phyloP scores from a whole-genome alignment of 1,139 yeast genomes.

The Groenewaldozyma auringiensis region DNA sequence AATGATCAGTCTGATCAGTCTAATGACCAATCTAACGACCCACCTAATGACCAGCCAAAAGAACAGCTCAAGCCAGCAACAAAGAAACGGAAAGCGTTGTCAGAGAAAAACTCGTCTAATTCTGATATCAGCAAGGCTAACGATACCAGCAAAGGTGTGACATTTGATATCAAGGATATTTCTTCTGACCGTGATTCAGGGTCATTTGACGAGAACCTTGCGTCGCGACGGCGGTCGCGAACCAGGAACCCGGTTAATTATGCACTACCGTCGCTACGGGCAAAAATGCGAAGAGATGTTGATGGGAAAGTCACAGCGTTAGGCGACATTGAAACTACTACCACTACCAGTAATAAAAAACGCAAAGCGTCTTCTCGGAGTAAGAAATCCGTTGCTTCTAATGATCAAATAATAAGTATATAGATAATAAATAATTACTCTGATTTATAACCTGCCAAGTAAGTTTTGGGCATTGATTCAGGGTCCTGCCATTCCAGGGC shows the following conservation, averaged over 20 bases:
- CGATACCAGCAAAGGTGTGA: conserved; percentile 1
- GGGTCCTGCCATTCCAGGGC: conserved; percentile 26
- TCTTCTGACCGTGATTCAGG: conserved; percentile 6
- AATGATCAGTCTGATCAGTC: background rate
- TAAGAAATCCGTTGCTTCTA: too few species aligned
- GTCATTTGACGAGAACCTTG: background rate
- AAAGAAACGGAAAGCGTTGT: background rate
- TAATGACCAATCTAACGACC: background rate
- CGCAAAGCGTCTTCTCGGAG: background rate
- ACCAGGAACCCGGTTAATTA: conserved; percentile 46
- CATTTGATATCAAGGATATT: background rate
- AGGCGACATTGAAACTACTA: background rate
- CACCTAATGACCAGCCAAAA: background rate
- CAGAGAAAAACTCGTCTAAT: conserved; percentile 5
- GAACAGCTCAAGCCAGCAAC: background rate
- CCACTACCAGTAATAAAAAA: background rate
- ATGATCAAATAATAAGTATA: background rate
- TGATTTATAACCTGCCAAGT: conserved; percentile 18
- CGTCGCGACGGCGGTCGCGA: conserved; percentile 17
- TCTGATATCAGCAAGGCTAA: conserved; percentile 4
- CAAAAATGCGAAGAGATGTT: conserved; percentile 64
- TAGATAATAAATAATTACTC: conserved; percentile 4
- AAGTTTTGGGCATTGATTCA: conserved; percentile 20
- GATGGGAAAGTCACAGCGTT: conserved; percentile 23
- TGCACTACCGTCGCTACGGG: conserved; percentile 58